phyloP scores from a whole-genome alignment of 495 filamentous ascomycete species.

The Daldinia childiae region DNA sequence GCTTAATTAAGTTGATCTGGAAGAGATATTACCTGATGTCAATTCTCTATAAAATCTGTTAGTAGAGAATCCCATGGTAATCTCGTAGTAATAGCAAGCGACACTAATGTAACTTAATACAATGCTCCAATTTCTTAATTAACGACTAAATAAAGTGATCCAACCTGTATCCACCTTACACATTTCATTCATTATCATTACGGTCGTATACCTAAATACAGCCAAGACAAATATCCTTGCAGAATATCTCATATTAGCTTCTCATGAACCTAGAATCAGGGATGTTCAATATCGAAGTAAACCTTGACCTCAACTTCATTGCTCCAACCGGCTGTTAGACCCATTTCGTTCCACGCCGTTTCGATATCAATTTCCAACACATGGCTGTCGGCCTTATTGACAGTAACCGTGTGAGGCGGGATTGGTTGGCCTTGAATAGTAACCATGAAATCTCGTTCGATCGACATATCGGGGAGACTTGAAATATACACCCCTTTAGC shows the following conservation, averaged over 20 bases:
- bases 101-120: neutral
- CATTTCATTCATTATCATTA: conserved; percentile 21
- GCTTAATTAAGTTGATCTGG: conserved; percentile 4
- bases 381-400: conserved; percentile 61
- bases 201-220: conserved; percentile 1
- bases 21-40: neutral
- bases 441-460: conserved; percentile 76
- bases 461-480: conserved; percentile 64
- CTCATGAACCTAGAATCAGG: conserved; percentile 14
- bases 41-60: neutral
- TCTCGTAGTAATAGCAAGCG: neutral
- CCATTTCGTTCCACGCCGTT: conserved; percentile 80
- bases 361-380: conserved; percentile 82
- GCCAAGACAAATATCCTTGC: neutral
- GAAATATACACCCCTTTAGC: conserved; percentile 74
- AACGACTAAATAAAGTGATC: neutral
- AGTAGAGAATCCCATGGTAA: neutral
- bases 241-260: neutral
- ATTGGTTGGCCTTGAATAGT: conserved; percentile 76
- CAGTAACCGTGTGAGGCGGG: conserved; percentile 69
- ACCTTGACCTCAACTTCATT: conserved; percentile 84
- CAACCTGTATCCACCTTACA: neutral
- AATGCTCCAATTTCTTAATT: neutral
- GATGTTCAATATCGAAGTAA: conserved; percentile 54
- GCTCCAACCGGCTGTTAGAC: conserved; percentile 76